phyloP scores from a whole-genome alignment of 805 yeast species.

The Millerozyma miso region DNA sequence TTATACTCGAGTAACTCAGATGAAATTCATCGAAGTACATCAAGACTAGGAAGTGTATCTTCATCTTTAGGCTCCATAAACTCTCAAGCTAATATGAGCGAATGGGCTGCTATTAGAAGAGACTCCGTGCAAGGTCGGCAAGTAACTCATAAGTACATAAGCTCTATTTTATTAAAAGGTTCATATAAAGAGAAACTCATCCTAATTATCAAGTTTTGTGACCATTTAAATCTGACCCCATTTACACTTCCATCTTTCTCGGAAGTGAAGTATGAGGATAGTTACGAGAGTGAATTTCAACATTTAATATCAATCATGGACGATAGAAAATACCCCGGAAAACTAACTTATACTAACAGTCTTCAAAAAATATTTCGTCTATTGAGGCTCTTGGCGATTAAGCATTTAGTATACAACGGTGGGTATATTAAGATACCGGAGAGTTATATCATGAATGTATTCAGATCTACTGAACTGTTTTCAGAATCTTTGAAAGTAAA shows the following conservation, averaged over 20 bases:
- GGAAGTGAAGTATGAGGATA: conserved; percentile 2
- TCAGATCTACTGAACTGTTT: conserved; percentile 5
- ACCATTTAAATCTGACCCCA: conserved; percentile 8
- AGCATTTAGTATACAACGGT: conserved; percentile 10
- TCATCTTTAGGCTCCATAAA: conserved; percentile 11
- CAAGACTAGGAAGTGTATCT: conserved; percentile 16
- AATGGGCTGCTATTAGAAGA: conserved; percentile 2
- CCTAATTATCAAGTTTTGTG: conserved; percentile 16
- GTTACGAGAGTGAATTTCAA: conserved; percentile 5
- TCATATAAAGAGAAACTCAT: conserved; percentile 27
- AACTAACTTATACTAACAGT: conserved; percentile 11
- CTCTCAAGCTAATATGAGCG: conserved; percentile 7
- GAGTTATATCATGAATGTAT: conserved; percentile 6
- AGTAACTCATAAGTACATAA: conserved; percentile 11
- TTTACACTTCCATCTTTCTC: conserved; percentile 7
- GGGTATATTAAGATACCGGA: conserved; percentile 16
- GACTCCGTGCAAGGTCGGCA: neutral
- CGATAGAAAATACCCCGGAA: conserved; percentile 13
- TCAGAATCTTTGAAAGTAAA: conserved; percentile 3
- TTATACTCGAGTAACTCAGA: conserved; percentile 17
- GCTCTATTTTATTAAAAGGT: conserved; percentile 22
- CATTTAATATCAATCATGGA: conserved; percentile 10
- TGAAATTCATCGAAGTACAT: conserved; percentile 22
- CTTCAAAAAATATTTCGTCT: conserved; percentile 12
- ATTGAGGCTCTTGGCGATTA: conserved; percentile 11